Conservation (phyloP, 441 rosid genomes). For the Brassica hybrid region DNA sequence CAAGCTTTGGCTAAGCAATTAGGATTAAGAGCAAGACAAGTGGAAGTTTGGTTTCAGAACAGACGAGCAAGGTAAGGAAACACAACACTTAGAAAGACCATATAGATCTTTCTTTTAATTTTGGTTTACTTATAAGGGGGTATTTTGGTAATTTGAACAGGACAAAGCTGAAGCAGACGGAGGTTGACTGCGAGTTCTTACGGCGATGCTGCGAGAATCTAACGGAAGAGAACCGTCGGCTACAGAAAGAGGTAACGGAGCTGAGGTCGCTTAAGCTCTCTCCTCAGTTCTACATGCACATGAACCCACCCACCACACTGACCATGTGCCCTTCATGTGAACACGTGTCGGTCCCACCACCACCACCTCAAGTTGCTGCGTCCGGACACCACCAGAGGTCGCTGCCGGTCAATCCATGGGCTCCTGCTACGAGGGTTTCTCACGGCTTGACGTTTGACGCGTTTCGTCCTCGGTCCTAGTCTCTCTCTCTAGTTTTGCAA, state of each 20-base stretch:
- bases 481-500: conserved; percentile 33
- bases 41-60: conserved; percentile 99
- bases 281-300: conserved; percentile 95
- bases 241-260: conserved; percentile 91
- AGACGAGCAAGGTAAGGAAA: conserved; percentile 82
- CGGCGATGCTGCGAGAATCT: conserved; percentile 89
- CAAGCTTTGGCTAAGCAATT: conserved; percentile 85
- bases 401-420: conserved; percentile 67
- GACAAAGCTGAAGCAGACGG: conserved; percentile 98
- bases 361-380: conserved; percentile 31
- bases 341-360: conserved; percentile 76
- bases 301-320: conserved; percentile 95
- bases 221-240: conserved; percentile 86
- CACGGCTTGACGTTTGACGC: conserved; percentile 49
- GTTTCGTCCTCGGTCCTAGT: conserved; percentile 60
- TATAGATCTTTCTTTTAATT: not conserved
- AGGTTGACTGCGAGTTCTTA: conserved; percentile 93
- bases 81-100: not conserved
- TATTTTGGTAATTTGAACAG: conserved; percentile 42
- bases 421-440: conserved; percentile 34
- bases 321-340: conserved; percentile 99
- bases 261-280: conserved; percentile 90
- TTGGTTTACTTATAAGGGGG: conserved; percentile 21
- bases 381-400: conserved; percentile 46
- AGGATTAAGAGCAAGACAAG: conserved; percentile 86